Percentiles rank a stretch among this genome's conserved stretches.
Evolutionary conservation across 169 alveolate genomes (phyloP).

Genomic region (Sarcocystis neurona): DNA sequence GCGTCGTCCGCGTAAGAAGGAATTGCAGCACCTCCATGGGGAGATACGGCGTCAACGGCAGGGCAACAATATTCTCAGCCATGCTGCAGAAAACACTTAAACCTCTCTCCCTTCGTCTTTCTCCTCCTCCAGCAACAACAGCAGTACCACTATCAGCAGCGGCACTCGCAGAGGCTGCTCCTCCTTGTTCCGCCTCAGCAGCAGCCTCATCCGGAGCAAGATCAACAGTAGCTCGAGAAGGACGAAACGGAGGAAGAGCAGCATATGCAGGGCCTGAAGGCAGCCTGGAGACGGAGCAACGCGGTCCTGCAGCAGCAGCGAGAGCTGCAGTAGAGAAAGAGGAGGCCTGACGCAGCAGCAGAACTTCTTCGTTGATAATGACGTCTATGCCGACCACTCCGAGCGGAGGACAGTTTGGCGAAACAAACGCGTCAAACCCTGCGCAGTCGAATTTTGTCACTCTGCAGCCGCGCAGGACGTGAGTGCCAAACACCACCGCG

Average conservation of each 20-base stretch:
- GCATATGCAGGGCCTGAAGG: too few species aligned
- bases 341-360: conserved; percentile 57
- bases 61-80: background rate
- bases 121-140: too few species aligned
- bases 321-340: too few species aligned
- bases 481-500: conserved; percentile 53
- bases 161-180: too few species aligned
- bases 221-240: too few species aligned
- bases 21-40: background rate
- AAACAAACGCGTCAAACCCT: conserved; percentile 80
- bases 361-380: conserved; percentile 65
- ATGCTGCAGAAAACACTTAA: background rate
- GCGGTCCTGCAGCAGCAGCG: too few species aligned
- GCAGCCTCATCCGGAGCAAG: too few species aligned
- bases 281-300: too few species aligned
- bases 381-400: conserved; percentile 75
- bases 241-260: conserved; percentile 18
- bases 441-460: conserved; percentile 80
- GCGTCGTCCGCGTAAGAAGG: too few species aligned
- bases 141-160: too few species aligned
- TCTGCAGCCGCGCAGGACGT: conserved; percentile 62
- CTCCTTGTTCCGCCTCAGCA: too few species aligned
- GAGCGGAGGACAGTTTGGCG: conserved; percentile 80
- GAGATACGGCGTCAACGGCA: conserved; percentile 25
- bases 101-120: too few species aligned